phyloP scores from a whole-genome alignment of 108 stramenopile genomes.

The Thalassiosira profunda region DNA sequence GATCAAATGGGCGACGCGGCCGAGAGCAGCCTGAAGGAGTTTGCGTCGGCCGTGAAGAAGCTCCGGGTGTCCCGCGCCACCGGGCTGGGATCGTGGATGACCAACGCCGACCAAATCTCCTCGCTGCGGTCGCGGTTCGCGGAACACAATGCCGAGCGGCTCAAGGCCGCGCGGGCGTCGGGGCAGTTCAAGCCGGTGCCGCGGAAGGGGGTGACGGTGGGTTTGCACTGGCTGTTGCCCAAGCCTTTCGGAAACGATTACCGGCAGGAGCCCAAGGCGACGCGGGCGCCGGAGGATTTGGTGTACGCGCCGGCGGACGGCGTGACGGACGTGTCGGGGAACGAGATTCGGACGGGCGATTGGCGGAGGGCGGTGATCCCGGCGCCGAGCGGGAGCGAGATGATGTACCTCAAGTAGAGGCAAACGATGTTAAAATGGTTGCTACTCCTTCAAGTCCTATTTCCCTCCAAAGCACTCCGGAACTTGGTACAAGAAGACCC shows the following conservation, averaged over 20 bases:
- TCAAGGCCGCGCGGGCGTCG: slow-evolving; percentile 74
- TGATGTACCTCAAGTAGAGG: slow-evolving; percentile 85
- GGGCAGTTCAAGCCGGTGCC: slow-evolving; percentile 84
- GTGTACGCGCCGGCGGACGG: slow-evolving; percentile 78
- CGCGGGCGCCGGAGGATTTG: slow-evolving; percentile 76
- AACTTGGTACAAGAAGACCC: slow-evolving; percentile 34
- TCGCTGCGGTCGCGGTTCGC: slow-evolving; percentile 42
- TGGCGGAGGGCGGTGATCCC: slow-evolving; percentile 87
- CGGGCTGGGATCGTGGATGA: slow-evolving; percentile 33
- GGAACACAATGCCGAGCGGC: slow-evolving; percentile 71
- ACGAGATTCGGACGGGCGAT: slow-evolving; percentile 69
- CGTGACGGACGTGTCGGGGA: slow-evolving; percentile 73
- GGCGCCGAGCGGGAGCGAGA: slow-evolving; percentile 76
- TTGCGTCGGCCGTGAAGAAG: slow-evolving; percentile 56
- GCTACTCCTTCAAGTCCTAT: too few relatives aligned
- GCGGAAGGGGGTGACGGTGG: slow-evolving; percentile 90
- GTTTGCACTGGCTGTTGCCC: slow-evolving; percentile 93
- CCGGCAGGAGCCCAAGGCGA: slow-evolving; percentile 84
- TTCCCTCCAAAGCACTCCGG: slow-evolving; percentile 38
- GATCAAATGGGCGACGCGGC: slow-evolving; percentile 73
- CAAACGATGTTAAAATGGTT: not conserved
- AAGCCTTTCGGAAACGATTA: slow-evolving; percentile 93
- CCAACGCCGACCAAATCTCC: slow-evolving; percentile 50
- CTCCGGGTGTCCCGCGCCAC: slow-evolving; percentile 24
- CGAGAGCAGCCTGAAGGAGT: slow-evolving; percentile 51